Conservation (phyloP, 345 rosid species). For the Hibiscus syriacus region DNA sequence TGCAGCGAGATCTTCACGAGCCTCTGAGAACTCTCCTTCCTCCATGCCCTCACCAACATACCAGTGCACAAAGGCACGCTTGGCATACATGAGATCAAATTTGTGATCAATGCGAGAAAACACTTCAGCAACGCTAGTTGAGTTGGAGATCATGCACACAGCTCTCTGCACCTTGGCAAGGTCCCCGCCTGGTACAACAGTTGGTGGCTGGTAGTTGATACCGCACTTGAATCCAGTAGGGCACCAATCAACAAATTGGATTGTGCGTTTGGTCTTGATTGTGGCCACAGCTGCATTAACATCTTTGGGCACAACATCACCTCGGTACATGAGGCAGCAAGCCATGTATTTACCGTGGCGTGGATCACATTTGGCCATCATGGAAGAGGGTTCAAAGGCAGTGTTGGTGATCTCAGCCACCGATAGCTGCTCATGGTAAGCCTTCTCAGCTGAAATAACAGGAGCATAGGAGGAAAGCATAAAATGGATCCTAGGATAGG, state of each 20-base stretch:
- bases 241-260: conserved; percentile 54
- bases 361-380: conserved; percentile 60
- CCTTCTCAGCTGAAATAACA: conserved; percentile 50
- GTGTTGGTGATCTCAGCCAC: conserved; percentile 60
- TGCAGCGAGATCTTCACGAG: conserved; percentile 52
- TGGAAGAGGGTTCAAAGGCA: conserved; percentile 51
- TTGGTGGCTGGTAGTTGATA: conserved; percentile 59
- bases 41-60: conserved; percentile 68
- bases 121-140: conserved; percentile 52
- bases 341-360: conserved; percentile 69
- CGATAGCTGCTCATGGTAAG: conserved; percentile 50
- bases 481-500: conserved; percentile 56
- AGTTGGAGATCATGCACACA: conserved; percentile 59
- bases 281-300: conserved; percentile 54
- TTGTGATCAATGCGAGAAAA: conserved; percentile 51
- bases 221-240: conserved; percentile 57
- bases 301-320: conserved; percentile 56
- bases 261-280: conserved; percentile 52
- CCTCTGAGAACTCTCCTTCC: conserved; percentile 60
- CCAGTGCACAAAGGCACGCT: conserved; percentile 60
- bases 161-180: conserved; percentile 60
- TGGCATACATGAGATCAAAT: conserved; percentile 54
- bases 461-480: conserved; percentile 62
- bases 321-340: conserved; percentile 52
- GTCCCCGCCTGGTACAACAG: conserved; percentile 56